These are phyloP conservation scores for Bullera alba DNA, from an alignment of 768 basidiomycete species.

Conservation along the genomic window DNA sequence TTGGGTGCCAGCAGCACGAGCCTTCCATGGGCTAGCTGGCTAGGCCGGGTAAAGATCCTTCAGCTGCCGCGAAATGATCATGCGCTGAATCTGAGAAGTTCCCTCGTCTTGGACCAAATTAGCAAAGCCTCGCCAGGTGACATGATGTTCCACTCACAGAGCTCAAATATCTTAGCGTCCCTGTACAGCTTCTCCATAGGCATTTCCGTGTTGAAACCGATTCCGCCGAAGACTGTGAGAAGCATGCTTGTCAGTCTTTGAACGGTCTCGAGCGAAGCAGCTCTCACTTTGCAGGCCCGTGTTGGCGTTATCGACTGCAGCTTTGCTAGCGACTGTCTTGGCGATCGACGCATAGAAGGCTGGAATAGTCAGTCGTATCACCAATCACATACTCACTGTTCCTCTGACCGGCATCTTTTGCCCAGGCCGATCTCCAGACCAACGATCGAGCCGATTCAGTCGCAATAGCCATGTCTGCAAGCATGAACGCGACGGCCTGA, in stretches of 20 bases:
- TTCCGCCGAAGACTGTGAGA: constrained; percentile 32
- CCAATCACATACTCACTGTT: constrained; percentile 41
- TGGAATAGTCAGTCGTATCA: constrained; percentile 6
- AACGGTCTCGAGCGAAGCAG: no score
- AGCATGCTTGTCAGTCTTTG: no score
- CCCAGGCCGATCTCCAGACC: constrained; percentile 45
- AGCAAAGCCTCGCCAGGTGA: not conserved
- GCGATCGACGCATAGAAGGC: constrained; percentile 49
- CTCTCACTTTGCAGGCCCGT: constrained; percentile 42
- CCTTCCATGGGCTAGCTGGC: no score
- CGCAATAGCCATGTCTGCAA: constrained; percentile 49
- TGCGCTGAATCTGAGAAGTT: constrained; percentile 42
- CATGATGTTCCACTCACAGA: constrained; percentile 42
- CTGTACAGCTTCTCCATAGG: constrained; percentile 47
- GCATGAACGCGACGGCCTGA: constrained; percentile 47
- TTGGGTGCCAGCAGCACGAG: no score
- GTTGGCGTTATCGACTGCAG: constrained; percentile 47
- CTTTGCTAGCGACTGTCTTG: constrained; percentile 44
- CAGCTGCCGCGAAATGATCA: constrained; percentile 46
- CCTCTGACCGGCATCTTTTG: constrained; percentile 44
- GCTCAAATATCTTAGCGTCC: constrained; percentile 46
- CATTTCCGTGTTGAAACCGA: constrained; percentile 46
- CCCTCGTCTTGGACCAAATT: constrained; percentile 18
- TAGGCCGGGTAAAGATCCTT: constrained; percentile 39
- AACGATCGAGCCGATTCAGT: constrained; percentile 42